Conservation (phyloP, 139 green algal genomes). For the Chlamydomonas schloesseri region DNA sequence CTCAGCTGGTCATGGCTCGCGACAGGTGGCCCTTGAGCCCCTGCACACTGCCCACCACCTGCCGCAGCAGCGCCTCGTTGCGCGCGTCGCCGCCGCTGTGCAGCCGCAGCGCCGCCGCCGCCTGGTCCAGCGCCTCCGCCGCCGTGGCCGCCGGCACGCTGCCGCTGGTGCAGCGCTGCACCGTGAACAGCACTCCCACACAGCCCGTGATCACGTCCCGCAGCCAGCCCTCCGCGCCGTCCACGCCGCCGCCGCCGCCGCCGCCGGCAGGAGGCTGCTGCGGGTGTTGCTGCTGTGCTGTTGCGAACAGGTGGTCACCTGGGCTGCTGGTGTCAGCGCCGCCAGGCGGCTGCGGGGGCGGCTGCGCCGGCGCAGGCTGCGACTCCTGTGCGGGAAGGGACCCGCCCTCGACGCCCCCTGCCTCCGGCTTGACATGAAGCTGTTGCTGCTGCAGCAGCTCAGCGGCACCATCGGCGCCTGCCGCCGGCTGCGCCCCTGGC, state of each 20-base stretch:
- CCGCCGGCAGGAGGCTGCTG: too few relatives aligned
- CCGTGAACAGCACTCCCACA: conserved; percentile 57
- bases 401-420: too few relatives aligned
- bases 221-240: conserved; percentile 40
- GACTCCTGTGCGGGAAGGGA: too few relatives aligned
- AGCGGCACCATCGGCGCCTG: too few relatives aligned
- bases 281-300: too few relatives aligned
- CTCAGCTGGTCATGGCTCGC: not conserved
- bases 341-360: too few relatives aligned
- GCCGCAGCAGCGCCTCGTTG: conserved; percentile 33
- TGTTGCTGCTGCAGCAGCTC: too few relatives aligned
- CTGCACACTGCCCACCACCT: conserved; percentile 33
- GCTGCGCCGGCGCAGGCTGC: too few relatives aligned
- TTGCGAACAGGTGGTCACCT: too few relatives aligned
- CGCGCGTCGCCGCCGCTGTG: not conserved
- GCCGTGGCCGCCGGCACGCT: not conserved
- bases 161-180: conserved; percentile 51
- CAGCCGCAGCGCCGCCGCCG: conserved; percentile 24
- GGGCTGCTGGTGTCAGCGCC: too few relatives aligned
- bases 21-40: conserved; percentile 47
- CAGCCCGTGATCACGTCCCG: conserved; percentile 54
- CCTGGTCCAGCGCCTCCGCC: conserved; percentile 43
- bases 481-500: not conserved
- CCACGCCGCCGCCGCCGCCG: not conserved
- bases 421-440: too few relatives aligned